A percentile compares a stretch with the other conserved stretches of the same genome.
Conservation (phyloP, 192 early-diverging fungal genomes). For the Entomortierella parvispora region DNA sequence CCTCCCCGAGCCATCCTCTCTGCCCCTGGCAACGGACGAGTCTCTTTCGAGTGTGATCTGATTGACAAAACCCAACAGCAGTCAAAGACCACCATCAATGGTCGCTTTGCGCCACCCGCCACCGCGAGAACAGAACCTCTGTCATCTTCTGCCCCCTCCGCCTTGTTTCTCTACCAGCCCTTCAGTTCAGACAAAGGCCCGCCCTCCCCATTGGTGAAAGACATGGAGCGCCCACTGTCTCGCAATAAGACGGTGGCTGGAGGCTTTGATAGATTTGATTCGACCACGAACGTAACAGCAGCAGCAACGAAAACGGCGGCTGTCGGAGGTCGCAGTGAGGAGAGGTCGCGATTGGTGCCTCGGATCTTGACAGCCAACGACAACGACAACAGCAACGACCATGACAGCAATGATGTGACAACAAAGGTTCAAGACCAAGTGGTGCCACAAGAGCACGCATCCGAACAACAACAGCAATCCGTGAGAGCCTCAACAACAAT, state of each 20-base stretch:
- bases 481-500: too few relatives aligned
- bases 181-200: constrained; percentile 6
- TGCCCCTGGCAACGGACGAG: background rate
- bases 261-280: background rate
- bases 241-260: background rate
- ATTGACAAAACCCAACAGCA: background rate
- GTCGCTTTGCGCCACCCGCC: background rate
- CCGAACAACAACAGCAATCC: too few relatives aligned
- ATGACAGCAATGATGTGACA: background rate
- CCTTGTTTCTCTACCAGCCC: background rate
- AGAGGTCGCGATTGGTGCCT: background rate
- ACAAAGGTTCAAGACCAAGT: background rate
- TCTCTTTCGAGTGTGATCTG: constrained; percentile 24
- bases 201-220: background rate
- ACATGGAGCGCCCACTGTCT: background rate
- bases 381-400: background rate
- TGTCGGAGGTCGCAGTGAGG: background rate
- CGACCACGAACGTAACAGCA: too few relatives aligned
- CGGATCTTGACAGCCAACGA: background rate
- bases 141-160: constrained; percentile 11
- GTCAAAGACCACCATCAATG: constrained; percentile 2
- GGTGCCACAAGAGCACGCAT: background rate
- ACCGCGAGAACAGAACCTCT: background rate
- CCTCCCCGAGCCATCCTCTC: constrained; percentile 11
- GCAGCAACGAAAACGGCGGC: too few relatives aligned